These are phyloP conservation scores for Solanum boliviense DNA, from an alignment of 257 asterid species.

Conservation along the genomic window DNA sequence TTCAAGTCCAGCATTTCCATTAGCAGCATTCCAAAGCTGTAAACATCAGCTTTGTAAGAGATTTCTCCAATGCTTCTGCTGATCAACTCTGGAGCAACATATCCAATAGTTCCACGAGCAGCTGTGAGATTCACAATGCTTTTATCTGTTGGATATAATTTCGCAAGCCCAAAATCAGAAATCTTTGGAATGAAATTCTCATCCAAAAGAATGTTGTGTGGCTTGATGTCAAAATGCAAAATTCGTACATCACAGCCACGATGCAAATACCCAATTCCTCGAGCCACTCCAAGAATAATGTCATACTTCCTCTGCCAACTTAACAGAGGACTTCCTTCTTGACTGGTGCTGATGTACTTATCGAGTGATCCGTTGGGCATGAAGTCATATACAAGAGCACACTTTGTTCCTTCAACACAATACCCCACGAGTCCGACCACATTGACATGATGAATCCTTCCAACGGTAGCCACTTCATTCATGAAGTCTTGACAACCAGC, in stretches of 20 bases:
- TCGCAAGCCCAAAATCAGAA: not conserved
- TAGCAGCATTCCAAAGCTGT: not conserved
- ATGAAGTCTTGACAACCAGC: slow-evolving; percentile 37
- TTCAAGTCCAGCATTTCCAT: not conserved
- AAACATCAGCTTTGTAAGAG: not conserved
- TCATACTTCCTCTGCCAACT: slow-evolving; percentile 14
- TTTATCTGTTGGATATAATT: not conserved
- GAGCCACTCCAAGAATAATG: slow-evolving; percentile 27
- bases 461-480: slow-evolving; percentile 42
- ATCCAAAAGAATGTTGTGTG: not conserved
- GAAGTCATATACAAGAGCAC: slow-evolving; percentile 39
- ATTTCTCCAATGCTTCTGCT: not conserved
- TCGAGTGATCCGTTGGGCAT: slow-evolving; percentile 45
- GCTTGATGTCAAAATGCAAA: not conserved
- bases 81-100: not conserved
- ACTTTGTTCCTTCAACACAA: slow-evolving; percentile 29
- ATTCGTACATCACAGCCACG: not conserved
- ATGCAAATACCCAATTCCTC: not conserved
- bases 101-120: not conserved
- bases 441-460: slow-evolving; percentile 41
- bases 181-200: not conserved
- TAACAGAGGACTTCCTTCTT: not conserved
- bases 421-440: slow-evolving; percentile 41
- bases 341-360: slow-evolving; percentile 24
- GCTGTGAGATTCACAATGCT: not conserved